These are phyloP conservation scores for Cercospora berteroae DNA, from an alignment of 2,329 filamentous ascomycete genomes.

Conservation along the genomic window DNA sequence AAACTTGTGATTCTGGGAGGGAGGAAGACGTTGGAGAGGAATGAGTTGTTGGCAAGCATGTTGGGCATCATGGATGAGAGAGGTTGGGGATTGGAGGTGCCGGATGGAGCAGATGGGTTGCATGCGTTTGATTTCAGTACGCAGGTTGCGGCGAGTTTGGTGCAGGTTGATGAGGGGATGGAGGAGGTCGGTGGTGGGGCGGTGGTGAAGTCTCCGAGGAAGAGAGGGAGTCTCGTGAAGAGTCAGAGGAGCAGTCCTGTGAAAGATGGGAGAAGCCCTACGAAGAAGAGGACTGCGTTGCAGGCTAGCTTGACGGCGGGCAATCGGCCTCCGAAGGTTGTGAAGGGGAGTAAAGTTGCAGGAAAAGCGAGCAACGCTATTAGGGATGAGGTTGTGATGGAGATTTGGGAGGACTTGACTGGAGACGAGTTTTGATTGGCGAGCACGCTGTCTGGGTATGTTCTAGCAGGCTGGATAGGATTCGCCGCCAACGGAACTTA, in stretches of 20 bases:
- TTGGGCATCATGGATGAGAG: constrained; percentile 72
- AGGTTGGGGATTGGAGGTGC: constrained; percentile 76
- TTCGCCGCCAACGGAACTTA: too few relatives aligned
- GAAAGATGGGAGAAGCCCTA: not conserved
- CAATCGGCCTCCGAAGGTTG: constrained; percentile 14
- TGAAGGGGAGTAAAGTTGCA: constrained; percentile 4
- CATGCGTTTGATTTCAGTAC: constrained; percentile 32
- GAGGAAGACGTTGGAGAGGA: constrained; percentile 65
- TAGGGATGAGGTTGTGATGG: constrained; percentile 30
- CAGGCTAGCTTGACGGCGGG: constrained; percentile 11
- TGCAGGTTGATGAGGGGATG: not conserved
- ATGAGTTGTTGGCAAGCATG: constrained; percentile 75
- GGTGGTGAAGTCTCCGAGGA: not conserved
- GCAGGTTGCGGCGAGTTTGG: constrained; percentile 23
- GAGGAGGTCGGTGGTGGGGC: not conserved
- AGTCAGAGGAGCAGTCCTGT: constrained; percentile 9
- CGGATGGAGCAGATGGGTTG: constrained; percentile 23
- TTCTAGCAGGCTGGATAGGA: not conserved
- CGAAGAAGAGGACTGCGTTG: not conserved
- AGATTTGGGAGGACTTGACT: constrained; percentile 35
- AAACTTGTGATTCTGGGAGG: constrained; percentile 90
- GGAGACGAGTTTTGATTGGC: constrained; percentile 25
- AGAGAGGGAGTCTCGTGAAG: not conserved
- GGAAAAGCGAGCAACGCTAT: constrained; percentile 18
- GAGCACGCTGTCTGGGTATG: not conserved